phyloP scores from a whole-genome alignment of 192 early-diverging fungal species.

The Tieghemiomyces parasiticus region DNA sequence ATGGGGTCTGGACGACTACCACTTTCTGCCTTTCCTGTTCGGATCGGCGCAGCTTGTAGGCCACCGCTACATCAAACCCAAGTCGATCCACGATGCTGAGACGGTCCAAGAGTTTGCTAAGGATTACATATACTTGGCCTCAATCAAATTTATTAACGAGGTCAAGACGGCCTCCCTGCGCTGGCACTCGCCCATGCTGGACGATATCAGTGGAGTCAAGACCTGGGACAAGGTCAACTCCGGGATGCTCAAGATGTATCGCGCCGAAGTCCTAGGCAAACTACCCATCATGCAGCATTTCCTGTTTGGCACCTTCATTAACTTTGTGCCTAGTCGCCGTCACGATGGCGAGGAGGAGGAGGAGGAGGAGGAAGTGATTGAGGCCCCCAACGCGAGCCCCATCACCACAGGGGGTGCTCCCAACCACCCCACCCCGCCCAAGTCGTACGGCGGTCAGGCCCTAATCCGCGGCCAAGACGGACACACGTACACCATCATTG shows the following conservation, averaged over 20 bases:
- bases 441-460: neutral
- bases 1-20: conserved; percentile 99
- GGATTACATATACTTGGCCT: conserved; percentile 92
- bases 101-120: conserved; percentile 77
- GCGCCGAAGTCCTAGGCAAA: conserved; percentile 79
- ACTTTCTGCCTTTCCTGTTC: conserved; percentile 92
- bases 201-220: conserved; percentile 81
- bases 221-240: conserved; percentile 81
- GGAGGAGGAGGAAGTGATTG: conserved; percentile 5
- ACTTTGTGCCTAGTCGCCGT: conserved; percentile 29
- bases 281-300: conserved; percentile 96
- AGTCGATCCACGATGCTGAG: conserved; percentile 83
- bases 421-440: neutral
- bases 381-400: conserved; percentile 1
- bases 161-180: conserved; percentile 57
- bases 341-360: conserved; percentile 14
- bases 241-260: conserved; percentile 91
- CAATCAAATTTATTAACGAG: conserved; percentile 78
- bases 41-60: conserved; percentile 72
- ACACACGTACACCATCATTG: neutral
- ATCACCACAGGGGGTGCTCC: neutral
- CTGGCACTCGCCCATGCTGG: conserved; percentile 88
- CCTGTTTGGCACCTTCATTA: conserved; percentile 69
- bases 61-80: conserved; percentile 85
- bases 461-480: neutral